Conservation (phyloP, 83 land plant species). For the Picea engelmannii region DNA sequence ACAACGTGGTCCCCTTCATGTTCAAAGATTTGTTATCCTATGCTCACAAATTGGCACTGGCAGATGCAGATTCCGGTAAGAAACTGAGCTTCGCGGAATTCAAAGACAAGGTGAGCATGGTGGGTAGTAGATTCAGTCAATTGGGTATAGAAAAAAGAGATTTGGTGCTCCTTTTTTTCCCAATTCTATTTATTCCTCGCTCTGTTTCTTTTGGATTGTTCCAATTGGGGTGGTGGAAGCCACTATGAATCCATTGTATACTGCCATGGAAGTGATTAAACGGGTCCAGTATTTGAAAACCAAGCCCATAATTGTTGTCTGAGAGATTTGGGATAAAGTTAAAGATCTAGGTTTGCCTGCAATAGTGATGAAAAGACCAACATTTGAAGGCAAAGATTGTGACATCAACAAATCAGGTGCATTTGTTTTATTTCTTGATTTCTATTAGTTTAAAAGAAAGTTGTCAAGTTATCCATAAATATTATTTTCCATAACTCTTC, state of each 20-base stretch:
- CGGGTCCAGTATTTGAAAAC: constrained; percentile 14
- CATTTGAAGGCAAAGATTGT: too few species aligned
- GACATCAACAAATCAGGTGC: too few species aligned
- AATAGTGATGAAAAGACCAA: too few species aligned
- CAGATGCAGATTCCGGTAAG: constrained; percentile 47
- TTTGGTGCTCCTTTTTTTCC: constrained; percentile 34
- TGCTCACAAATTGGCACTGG: constrained; percentile 48
- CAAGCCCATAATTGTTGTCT: constrained; percentile 8
- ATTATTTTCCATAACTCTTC: too few species aligned
- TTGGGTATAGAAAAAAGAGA: constrained; percentile 18
- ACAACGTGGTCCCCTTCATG: constrained; percentile 55
- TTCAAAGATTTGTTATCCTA: constrained; percentile 35
- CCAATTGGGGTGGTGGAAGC: constrained; percentile 12
- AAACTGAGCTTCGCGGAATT: constrained; percentile 41
- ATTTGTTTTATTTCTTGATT: not conserved
- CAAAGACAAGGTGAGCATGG: not conserved
- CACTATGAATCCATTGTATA: too few species aligned
- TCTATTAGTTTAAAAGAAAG: too few species aligned
- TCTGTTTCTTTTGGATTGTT: constrained; percentile 39
- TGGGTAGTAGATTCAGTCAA: not conserved
- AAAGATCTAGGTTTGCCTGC: too few species aligned
- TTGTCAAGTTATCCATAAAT: too few species aligned
- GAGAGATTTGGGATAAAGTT: constrained; percentile 15
- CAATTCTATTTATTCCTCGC: constrained; percentile 23
- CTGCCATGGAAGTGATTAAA: not conserved